These are phyloP conservation scores for Brassica hybrid DNA, from an alignment of 441 rosid species.

Conservation along the genomic window DNA sequence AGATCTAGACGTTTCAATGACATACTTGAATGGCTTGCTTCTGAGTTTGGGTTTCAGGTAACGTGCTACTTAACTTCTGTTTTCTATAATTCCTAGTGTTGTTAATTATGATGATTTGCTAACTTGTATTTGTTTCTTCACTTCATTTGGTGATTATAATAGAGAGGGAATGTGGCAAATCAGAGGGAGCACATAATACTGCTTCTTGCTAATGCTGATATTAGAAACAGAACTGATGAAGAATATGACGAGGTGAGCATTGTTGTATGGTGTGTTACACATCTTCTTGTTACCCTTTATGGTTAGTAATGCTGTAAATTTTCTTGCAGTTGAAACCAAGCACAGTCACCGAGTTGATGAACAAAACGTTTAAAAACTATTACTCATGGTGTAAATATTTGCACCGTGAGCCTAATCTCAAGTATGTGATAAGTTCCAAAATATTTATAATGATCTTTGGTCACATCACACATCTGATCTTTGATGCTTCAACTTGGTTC, in stretches of 20 bases:
- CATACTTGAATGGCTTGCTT: slow-evolving; percentile 94
- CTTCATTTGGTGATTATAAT: slow-evolving; percentile 43
- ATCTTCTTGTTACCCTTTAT: slow-evolving; percentile 14
- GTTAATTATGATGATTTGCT: slow-evolving; percentile 5
- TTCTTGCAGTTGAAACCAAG: slow-evolving; percentile 65
- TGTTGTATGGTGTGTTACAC: slow-evolving; percentile 20
- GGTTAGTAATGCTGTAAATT: slow-evolving; percentile 39
- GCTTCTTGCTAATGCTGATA: slow-evolving; percentile 90
- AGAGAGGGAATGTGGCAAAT: slow-evolving; percentile 99
- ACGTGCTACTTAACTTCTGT: not conserved
- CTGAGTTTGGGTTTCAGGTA: slow-evolving; percentile 96
- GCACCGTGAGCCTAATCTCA: slow-evolving; percentile 52
- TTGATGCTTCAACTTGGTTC: slow-evolving; percentile 35
- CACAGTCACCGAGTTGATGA: slow-evolving; percentile 59
- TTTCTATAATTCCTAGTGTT: not conserved
- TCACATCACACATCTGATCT: slow-evolving; percentile 22
- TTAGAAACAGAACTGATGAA: slow-evolving; percentile 54
- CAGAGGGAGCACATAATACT: slow-evolving; percentile 97
- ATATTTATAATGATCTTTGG: not conserved
- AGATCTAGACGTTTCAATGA: slow-evolving; percentile 59
- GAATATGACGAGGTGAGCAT: slow-evolving; percentile 55
- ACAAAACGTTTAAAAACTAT: slow-evolving; percentile 80
- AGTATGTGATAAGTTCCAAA: slow-evolving; percentile 46
- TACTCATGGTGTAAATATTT: slow-evolving; percentile 90
- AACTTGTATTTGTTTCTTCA: not conserved